Percentiles rank a stretch among this genome's conserved stretches.
Evolutionary conservation across 495 filamentous ascomycete genomes (phyloP).

Genomic region (Aspergillus sparsus): DNA sequence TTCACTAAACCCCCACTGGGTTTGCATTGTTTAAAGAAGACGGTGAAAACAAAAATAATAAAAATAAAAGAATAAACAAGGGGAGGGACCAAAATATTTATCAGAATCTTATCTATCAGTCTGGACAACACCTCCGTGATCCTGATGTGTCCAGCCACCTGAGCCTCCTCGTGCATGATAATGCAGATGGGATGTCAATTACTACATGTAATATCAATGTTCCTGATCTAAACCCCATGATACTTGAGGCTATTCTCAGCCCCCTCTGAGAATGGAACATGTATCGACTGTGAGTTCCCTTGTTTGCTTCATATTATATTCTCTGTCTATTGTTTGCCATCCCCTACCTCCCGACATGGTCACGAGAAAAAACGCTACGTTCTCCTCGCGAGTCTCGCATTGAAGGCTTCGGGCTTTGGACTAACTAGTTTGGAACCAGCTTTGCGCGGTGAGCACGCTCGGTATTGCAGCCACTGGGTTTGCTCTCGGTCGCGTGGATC

Average conservation of each 20-base stretch:
- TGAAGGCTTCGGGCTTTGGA: not conserved
- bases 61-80: too few relatives aligned
- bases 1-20: conserved; percentile 4
- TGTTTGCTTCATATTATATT: conserved; percentile 10
- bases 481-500: conserved; percentile 61
- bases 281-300: conserved; percentile 46
- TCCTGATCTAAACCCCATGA: conserved; percentile 43
- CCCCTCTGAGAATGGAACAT: conserved; percentile 49
- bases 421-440: conserved; percentile 39
- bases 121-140: conserved; percentile 3
- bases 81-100: too few relatives aligned
- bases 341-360: not conserved
- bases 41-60: not conserved
- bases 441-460: conserved; percentile 71
- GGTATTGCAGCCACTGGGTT: conserved; percentile 66
- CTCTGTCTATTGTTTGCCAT: not conserved
- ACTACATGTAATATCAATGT: conserved; percentile 33
- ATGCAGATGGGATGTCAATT: conserved; percentile 46
- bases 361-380: conserved; percentile 4
- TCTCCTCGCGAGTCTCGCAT: not conserved
- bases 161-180: conserved; percentile 28
- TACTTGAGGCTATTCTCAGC: conserved; percentile 37
- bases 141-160: conserved; percentile 27
- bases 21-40: conserved; percentile 1
- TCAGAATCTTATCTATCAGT: not conserved